These are phyloP conservation scores for Trichosporon coremiiforme DNA, from an alignment of 1,284 basidiomycete genomes.

Conservation along the genomic window DNA sequence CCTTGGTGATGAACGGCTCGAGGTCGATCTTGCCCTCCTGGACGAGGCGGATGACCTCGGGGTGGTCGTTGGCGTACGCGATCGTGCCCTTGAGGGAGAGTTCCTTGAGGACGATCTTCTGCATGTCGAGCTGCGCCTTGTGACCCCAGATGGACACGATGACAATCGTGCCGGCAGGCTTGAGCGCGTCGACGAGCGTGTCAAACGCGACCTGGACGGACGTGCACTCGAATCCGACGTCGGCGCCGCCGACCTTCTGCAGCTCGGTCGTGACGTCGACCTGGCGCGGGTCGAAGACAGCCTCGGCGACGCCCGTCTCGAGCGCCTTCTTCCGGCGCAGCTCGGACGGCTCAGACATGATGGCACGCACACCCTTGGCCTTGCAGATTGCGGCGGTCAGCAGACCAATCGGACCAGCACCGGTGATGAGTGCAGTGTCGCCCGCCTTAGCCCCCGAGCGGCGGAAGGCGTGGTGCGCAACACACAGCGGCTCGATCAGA, in stretches of 20 bases:
- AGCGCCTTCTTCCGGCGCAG: constrained; percentile 24
- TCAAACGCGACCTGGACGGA: constrained; percentile 29
- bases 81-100: constrained; percentile 30
- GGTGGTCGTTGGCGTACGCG: constrained; percentile 30
- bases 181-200: constrained; percentile 27
- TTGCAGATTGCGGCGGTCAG: constrained; percentile 31
- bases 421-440: constrained; percentile 29
- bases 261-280: constrained; percentile 23
- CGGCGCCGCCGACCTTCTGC: constrained; percentile 19
- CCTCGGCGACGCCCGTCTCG: constrained; percentile 27
- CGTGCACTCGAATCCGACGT: constrained; percentile 32
- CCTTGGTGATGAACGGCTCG: constrained; percentile 30
- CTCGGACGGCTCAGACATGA: constrained; percentile 26
- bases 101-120: constrained; percentile 31
- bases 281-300: constrained; percentile 26
- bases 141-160: constrained; percentile 29
- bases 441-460: constrained; percentile 27
- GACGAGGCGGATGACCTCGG: constrained; percentile 29
- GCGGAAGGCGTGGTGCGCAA: constrained; percentile 29
- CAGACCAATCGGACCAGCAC: constrained; percentile 30
- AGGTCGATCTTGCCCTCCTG: constrained; percentile 30
- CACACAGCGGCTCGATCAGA: constrained; percentile 31
- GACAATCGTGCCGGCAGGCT: constrained; percentile 27
- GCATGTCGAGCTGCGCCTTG: constrained; percentile 25
- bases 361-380: constrained; percentile 27